phyloP scores from a whole-genome alignment of 257 asterid species.

The Forsythia suspensa region DNA sequence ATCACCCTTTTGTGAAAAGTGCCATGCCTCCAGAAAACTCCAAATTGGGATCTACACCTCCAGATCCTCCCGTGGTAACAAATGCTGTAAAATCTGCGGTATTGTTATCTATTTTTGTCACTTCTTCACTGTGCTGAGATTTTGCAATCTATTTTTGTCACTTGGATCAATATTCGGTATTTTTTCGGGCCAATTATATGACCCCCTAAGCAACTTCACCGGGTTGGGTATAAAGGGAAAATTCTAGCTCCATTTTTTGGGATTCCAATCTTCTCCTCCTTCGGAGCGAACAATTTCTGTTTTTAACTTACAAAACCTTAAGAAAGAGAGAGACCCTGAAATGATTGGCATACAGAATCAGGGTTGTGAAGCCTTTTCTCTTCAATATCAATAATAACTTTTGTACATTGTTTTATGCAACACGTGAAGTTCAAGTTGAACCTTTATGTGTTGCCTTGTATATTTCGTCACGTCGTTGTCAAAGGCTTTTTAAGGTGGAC shows the following conservation, averaged over 20 bases:
- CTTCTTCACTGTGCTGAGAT: constrained; percentile 10
- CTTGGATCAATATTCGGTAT: constrained; percentile 12
- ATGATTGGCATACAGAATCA: neutral
- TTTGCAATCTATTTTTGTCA: constrained; percentile 4
- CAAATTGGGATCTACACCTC: constrained; percentile 41
- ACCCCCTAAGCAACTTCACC: neutral
- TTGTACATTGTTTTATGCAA: neutral
- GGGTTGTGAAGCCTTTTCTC: neutral
- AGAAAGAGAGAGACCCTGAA: neutral
- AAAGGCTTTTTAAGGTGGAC: neutral
- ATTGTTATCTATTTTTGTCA: constrained; percentile 16
- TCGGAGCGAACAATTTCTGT: neutral
- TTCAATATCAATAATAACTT: neutral
- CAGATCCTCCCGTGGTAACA: constrained; percentile 53
- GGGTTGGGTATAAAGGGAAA: neutral
- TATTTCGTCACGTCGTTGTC: neutral
- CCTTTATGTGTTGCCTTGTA: neutral
- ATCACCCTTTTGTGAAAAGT: constrained; percentile 82
- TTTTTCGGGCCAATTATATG: neutral
- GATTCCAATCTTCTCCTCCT: neutral
- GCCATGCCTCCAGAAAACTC: constrained; percentile 71
- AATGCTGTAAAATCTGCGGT: constrained; percentile 65
- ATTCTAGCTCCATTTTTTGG: neutral
- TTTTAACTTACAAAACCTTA: neutral
- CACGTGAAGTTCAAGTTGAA: neutral